Base-by-base conservation (phyloP, 2,329 filamentous ascomycete genomes). In the Pseudopithomyces maydicus region DNA sequence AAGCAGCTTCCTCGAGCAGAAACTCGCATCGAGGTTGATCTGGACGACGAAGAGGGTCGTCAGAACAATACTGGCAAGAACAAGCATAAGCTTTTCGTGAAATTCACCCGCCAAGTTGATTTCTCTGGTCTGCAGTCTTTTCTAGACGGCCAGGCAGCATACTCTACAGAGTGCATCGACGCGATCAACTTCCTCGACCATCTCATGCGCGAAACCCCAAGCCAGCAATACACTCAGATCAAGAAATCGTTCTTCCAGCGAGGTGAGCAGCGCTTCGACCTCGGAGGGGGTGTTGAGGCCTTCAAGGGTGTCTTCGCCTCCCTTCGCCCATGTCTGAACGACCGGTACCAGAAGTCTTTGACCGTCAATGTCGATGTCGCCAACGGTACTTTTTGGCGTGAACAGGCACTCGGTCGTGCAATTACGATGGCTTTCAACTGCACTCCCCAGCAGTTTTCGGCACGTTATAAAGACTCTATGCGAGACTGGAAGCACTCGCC, bases 171-270 rank as follows among this genome's bases (percentile, higher is more conserved):
- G 19, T 87, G 94, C 19, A 82, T 94, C 7, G 90, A 95, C 69
- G 88, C 90, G 14, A 85, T 98, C 74, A 97, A 90, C 72, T 97
- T 97, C 69, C 80, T 97, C 4, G 95, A 99, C 62, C 95, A 99
- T 70, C 80, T 94, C 7, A 81, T 99, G 54, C 90, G 95, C 4
- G 87, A 96, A 74, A 82, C 79, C n/a, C 92, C 95, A 0, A 88
- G 88, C 0, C 78, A 86, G 66, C 78, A 81, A 1, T 86, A 91
- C 67, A 81, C 88, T 0, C 77, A 86, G 0, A 90, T 97, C 75
- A 94, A 92, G 74, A 87, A 93, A 12, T 91, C 88, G 7, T 96
- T 97, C 71, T 98, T 96, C 76, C 79, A 86, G 38, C 77, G 79
- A 1, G 82, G 83, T 1, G 70, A 81, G 20, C 76, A 79, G 0